phyloP scores from a whole-genome alignment of 441 rosid species.

The Mallotus repandus region DNA sequence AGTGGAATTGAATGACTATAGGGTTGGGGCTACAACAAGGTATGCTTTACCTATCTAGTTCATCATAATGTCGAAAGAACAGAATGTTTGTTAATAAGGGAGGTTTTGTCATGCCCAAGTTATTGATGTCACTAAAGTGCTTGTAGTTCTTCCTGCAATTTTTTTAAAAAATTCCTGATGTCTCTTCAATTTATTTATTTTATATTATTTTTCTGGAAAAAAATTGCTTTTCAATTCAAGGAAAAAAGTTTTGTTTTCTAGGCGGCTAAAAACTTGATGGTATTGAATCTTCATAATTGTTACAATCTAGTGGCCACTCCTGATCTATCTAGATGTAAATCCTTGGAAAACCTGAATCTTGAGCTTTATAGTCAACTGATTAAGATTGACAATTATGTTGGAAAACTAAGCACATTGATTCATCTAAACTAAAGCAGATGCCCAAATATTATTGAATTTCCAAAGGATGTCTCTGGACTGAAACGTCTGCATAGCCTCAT shows the following conservation, averaged over 20 bases:
- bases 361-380: slow-evolving; percentile 40
- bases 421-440: slow-evolving; percentile 51
- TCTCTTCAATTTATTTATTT: too few relatives aligned
- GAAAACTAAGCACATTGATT: slow-evolving; percentile 37
- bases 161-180: too few relatives aligned
- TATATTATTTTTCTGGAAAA: neutral
- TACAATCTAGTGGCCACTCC: slow-evolving; percentile 26
- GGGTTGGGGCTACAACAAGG: slow-evolving; percentile 28
- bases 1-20: slow-evolving; percentile 43
- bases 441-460: slow-evolving; percentile 41
- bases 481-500: slow-evolving; percentile 44
- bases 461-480: slow-evolving; percentile 51
- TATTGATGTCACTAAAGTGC: neutral
- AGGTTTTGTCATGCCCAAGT: neutral
- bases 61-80: neutral
- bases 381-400: slow-evolving; percentile 48
- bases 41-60: slow-evolving; percentile 15
- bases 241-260: slow-evolving; percentile 21
- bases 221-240: neutral
- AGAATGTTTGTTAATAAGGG: too few relatives aligned
- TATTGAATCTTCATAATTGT: slow-evolving; percentile 28
- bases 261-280: slow-evolving; percentile 25
- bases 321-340: slow-evolving; percentile 44
- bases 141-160: neutral
- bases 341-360: slow-evolving; percentile 53